Percentiles rank a stretch among this genome's conserved stretches.
phyloP scores from a whole-genome alignment of 2,329 filamentous ascomycete genomes.

The Fusarium ramigenum region DNA sequence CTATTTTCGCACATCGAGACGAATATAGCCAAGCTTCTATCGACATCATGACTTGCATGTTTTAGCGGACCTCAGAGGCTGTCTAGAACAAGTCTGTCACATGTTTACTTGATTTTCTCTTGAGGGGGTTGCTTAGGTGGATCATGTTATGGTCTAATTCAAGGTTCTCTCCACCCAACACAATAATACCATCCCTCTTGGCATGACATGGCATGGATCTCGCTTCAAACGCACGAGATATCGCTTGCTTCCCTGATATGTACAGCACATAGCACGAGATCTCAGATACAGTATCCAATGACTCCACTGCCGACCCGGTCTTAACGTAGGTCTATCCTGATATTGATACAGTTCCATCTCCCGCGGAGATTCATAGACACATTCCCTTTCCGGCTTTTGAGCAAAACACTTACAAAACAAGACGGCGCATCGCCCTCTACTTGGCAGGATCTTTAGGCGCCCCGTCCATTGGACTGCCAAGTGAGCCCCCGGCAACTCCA shows the following conservation, averaged over 20 bases:
- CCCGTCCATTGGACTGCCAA: slow-evolving; percentile 42
- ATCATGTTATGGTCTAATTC: slow-evolving; percentile 24
- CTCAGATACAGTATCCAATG: slow-evolving; percentile 8
- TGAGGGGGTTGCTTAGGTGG: slow-evolving; percentile 20
- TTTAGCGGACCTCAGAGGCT: slow-evolving; percentile 15
- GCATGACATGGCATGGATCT: slow-evolving; percentile 16
- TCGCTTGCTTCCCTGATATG: slow-evolving; percentile 10
- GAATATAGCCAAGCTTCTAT: slow-evolving; percentile 9
- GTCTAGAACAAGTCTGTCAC: slow-evolving; percentile 2
- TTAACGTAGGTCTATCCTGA: slow-evolving; percentile 3
- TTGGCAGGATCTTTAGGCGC: slow-evolving; percentile 41
- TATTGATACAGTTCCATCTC: slow-evolving; percentile 29
- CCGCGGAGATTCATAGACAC: slow-evolving; percentile 6
- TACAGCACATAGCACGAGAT: slow-evolving; percentile 3
- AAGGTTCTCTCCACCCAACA: slow-evolving; percentile 6
- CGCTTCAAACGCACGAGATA: slow-evolving; percentile 7
- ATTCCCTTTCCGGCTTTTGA: slow-evolving; percentile 12
- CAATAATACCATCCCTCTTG: slow-evolving; percentile 11
- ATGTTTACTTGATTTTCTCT: background rate
- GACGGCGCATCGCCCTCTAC: slow-evolving; percentile 25
- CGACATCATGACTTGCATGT: slow-evolving; percentile 35
- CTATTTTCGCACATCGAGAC: slow-evolving; percentile 4
- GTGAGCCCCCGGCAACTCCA: slow-evolving; percentile 53
- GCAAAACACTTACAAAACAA: slow-evolving; percentile 23
- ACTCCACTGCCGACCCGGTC: slow-evolving; percentile 10